phyloP scores from a whole-genome alignment of 139 green algal genomes.

The Coelastrella sp. region DNA sequence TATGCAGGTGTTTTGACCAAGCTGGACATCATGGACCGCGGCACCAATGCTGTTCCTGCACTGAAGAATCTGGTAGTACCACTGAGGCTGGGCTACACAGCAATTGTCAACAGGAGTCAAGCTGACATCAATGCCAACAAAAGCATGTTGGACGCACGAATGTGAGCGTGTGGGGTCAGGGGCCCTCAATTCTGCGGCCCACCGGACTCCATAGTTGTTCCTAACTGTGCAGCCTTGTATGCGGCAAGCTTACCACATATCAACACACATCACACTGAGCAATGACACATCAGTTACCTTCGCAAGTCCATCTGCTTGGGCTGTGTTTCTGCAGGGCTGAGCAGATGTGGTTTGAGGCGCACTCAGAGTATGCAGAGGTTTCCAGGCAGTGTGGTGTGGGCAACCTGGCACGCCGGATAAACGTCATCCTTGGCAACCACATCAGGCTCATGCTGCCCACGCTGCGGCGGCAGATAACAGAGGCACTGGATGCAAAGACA shows the following conservation, averaged over 20 bases:
- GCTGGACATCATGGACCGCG: slow-evolving; percentile 95
- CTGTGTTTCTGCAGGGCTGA: neutral
- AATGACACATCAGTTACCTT: too few relatives aligned
- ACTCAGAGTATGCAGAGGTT: slow-evolving; percentile 78
- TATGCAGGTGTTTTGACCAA: slow-evolving; percentile 81
- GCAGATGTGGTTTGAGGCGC: slow-evolving; percentile 74
- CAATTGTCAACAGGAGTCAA: slow-evolving; percentile 90
- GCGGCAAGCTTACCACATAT: too few relatives aligned
- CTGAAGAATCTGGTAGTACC: slow-evolving; percentile 92
- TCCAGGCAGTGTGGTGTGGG: slow-evolving; percentile 72
- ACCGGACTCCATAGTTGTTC: too few relatives aligned
- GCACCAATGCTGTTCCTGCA: slow-evolving; percentile 82
- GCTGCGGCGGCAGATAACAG: slow-evolving; percentile 29
- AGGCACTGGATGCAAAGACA: slow-evolving; percentile 50
- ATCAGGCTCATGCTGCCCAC: slow-evolving; percentile 53
- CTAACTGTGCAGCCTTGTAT: too few relatives aligned
- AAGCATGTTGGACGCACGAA: slow-evolving; percentile 63
- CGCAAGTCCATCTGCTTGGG: too few relatives aligned
- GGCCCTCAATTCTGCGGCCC: too few relatives aligned
- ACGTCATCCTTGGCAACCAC: slow-evolving; percentile 82
- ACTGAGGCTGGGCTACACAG: slow-evolving; percentile 94
- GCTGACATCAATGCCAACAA: slow-evolving; percentile 80
- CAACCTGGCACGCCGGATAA: slow-evolving; percentile 85
- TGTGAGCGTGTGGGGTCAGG: slow-evolving; percentile 52
- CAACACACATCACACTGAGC: neutral